Base-by-base conservation (phyloP, 306 rosid species). In the Luffa aegyptiaca region DNA sequence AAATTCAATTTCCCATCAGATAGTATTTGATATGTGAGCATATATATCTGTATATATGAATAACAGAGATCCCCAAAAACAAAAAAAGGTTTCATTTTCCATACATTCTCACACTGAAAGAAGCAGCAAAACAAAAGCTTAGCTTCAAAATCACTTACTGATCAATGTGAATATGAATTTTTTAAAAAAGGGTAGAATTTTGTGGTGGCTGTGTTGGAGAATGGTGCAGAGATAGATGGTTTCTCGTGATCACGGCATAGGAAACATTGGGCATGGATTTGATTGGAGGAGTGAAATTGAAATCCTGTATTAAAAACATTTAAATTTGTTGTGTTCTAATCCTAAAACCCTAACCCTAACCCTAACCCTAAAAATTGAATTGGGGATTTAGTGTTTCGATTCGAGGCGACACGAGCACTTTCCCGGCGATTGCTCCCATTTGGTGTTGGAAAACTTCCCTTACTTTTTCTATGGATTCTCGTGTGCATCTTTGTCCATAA, bases 401-500 rank as follows among this genome's bases (percentile, higher is more conserved):
- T 91, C 93, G 96, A 95, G 97, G 93, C 91, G 97, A 93, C 97
- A 95, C 92, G 93, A 90, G 90, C 93, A 93, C 93, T 95, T 90
- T 90, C 92, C 98, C 96, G 90, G 97, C 89, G 91, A 88, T 95
- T 89, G 88, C 97, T 90, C 96, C 97, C 90, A 90, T 80, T 85
- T 77, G 86, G 83, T 81, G 86, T 79, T 89, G 82, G 94, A 89
- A 93, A 82, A 82, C 79, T 86, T 76, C 90, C 87, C 81, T n/a
- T 53, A 81, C 74, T 41, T 79, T 81, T 33, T 16, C n/a, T 81
- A 83, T 89, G 86, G 91, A 85, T 88, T 84, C 86, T 88, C 92
- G 93, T 82, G 91, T 85, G 18, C 84, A 45, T 13, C 41, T n/a
- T 84, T 79, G 8, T 75, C 90, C 88, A 33, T 48, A 78, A 82